Evolutionary conservation across 2,329 filamentous ascomycete genomes (phyloP).

Genomic region (Cytospora paraplurivora): DNA sequence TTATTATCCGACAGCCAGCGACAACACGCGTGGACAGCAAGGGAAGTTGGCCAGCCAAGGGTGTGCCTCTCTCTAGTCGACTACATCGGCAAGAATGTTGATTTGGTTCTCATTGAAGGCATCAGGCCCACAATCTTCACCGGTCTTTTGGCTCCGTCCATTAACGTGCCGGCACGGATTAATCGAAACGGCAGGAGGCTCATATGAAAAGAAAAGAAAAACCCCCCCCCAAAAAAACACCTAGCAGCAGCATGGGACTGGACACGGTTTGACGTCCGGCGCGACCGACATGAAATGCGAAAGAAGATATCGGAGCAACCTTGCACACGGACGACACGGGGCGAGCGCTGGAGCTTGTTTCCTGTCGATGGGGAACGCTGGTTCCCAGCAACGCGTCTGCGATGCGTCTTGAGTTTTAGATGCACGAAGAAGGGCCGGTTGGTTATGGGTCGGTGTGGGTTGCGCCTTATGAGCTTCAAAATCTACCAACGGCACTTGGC

Average conservation of each 20-base stretch:
- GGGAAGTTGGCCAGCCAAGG: slow-evolving; percentile 9
- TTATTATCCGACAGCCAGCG: slow-evolving; percentile 9
- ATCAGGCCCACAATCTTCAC: slow-evolving; percentile 16
- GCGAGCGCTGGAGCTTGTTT: no score
- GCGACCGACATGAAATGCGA: not conserved
- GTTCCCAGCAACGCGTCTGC: slow-evolving; percentile 7
- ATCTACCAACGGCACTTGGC: slow-evolving; percentile 13
- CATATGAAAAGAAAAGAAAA: slow-evolving; percentile 12
- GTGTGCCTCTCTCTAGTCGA: slow-evolving; percentile 1
- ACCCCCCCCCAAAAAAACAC: no score
- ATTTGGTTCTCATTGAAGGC: slow-evolving; percentile 17
- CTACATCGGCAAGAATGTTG: slow-evolving; percentile 18
- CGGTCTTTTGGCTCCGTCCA: slow-evolving; percentile 27
- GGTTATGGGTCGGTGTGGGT: slow-evolving; percentile 11
- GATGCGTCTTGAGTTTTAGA: slow-evolving; percentile 6
- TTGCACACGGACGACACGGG: not conserved
- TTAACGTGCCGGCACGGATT: slow-evolving; percentile 16
- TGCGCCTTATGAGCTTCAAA: slow-evolving; percentile 10
- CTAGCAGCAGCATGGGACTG: slow-evolving; percentile 11
- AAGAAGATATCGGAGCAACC: not conserved
- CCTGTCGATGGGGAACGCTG: no score
- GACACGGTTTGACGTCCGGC: slow-evolving; percentile 7
- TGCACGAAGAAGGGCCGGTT: slow-evolving; percentile 13
- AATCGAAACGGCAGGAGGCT: slow-evolving; percentile 14
- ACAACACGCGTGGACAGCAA: slow-evolving; percentile 3